Percentiles rank a stretch among this genome's conserved stretches.
Evolutionary conservation across 106 monocot species (phyloP).

Genomic region (Acorus calamus): DNA sequence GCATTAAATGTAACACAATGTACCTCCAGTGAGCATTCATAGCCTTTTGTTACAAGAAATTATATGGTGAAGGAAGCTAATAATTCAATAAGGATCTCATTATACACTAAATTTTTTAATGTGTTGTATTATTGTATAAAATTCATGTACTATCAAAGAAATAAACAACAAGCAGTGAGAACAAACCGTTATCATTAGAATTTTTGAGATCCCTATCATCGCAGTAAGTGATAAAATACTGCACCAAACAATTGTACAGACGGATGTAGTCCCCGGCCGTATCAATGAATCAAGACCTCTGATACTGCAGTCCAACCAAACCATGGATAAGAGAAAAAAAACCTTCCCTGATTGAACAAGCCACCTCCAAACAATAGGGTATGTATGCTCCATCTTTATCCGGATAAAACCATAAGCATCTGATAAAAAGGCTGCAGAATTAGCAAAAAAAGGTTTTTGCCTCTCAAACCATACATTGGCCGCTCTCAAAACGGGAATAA

Average conservation of each 20-base stretch:
- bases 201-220: conserved; percentile 75
- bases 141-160: background rate
- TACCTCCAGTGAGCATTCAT: too few species aligned
- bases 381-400: conserved; percentile 29
- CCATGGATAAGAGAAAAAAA: conserved; percentile 41
- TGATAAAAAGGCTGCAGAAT: conserved; percentile 12
- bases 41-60: too few species aligned
- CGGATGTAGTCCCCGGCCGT: conserved; percentile 71
- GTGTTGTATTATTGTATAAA: background rate
- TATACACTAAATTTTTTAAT: too few species aligned
- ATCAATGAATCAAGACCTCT: conserved; percentile 79
- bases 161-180: background rate
- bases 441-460: conserved; percentile 48
- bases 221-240: conserved; percentile 49
- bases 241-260: conserved; percentile 77
- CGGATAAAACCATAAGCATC: conserved; percentile 22
- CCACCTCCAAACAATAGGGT: conserved; percentile 53
- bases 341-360: conserved; percentile 45
- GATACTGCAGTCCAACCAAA: conserved; percentile 68
- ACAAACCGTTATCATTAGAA: conserved; percentile 50
- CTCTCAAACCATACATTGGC: conserved; percentile 41
- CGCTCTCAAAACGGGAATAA: conserved; percentile 24
- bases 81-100: too few species aligned
- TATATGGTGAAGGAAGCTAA: too few species aligned
- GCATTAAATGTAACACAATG: too few species aligned